Base-by-base conservation (phyloP, 2,329 filamentous ascomycete genomes). In the Proliferodiscus dingleyae region DNA sequence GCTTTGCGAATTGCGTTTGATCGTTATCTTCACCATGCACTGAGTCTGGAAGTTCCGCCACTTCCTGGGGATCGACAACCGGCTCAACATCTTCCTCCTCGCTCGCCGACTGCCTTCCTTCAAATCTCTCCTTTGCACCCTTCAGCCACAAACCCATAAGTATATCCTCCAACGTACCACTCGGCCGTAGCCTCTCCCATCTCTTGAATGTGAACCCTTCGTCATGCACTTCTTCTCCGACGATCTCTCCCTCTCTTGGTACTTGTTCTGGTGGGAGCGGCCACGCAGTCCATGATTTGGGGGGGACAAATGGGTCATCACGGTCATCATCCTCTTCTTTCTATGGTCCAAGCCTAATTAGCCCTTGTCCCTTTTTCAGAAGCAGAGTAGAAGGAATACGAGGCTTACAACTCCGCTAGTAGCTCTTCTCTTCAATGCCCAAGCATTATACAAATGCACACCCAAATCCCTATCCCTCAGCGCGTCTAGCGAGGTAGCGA, bases 241-340 rank as follows among this genome's bases (percentile, higher is more conserved):
- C 71, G 41, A 70, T 63, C 50, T 86, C 75, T 16, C 70, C 69
- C 11, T 72, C 69, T 13, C 70, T 67, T 2, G 86, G 87, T 6
- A 93, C 80, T 21, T 74, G 67, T 6, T 71, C 67, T 4, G 77
- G 71, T 16, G 73, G 72, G 59, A 94, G 64, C 4, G 91, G 91
- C 91, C 91, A 96, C 0, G 89, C 86, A 15, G 87, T 87, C 90
- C 91, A 96, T 4, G 62, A 53, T 47, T 75, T 78, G 0, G 77
- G 71, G 2, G 77, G 77, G 4, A 63, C 64, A 73, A 78, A 82
- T 44, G 61, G 21, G 26, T 60, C 65, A 22, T 68, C 51, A 68
- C 70, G 73, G 7, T 47, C 50, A 23, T 64, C 61, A 36, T 49
- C 24, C 16, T 51, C 46, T 23, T 38, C 33, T 28, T 46, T 43